Evolutionary conservation across 495 filamentous ascomycete genomes (phyloP), one percentile per base, ranked within the genome.

Genomic region (Hypoxylon rickii): DNA sequence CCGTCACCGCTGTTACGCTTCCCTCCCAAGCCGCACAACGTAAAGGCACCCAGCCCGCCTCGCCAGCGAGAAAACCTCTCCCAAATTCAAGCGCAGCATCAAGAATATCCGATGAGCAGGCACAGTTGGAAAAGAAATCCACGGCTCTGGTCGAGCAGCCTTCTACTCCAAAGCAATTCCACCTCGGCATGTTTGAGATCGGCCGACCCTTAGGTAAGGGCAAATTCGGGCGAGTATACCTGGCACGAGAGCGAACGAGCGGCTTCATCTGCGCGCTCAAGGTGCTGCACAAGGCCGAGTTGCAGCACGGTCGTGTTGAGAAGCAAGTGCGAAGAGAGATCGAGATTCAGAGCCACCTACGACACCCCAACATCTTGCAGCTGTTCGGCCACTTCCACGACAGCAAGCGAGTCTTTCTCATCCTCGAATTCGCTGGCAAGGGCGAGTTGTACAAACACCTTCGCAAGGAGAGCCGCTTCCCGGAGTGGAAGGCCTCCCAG

Each of bases 171-270:
- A 93, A 88, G 62, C 81, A 91, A 44, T 89, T 94, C 68, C 91
- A 97, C 59, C 86, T 98, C 1, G 92, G 93, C 69, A 97, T 98
- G 94, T 98, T 98, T 66, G 94, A 98, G 65, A 97, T 98, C 61
- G 94, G 94, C 7, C 89, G 92, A 40, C 95, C 94, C 2, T 77
- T 98, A 3, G 94, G 94, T 7, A 98, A 97, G 70, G 94, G 94
- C 46, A 98, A 98, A 71, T 98, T 97, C 66, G 94, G 94, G 3
- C 83, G 95, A 38, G 94, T 98, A 1, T 98, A 98, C 68, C 83
- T 98, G 2, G 94, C 93, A 37, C 89, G 92, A 51, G 94, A 98
- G 70, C 83, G 91, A 21, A 86, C 82, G 37, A 89, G 83, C 16
- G 89, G 89, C 56, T 98, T 96, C 73, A 89, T 98, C 50, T 98